Evolutionary conservation across 1,139 yeast species (phyloP), one percentile per base, ranked within the genome.

Genomic region (Citeromyces siamensis): DNA sequence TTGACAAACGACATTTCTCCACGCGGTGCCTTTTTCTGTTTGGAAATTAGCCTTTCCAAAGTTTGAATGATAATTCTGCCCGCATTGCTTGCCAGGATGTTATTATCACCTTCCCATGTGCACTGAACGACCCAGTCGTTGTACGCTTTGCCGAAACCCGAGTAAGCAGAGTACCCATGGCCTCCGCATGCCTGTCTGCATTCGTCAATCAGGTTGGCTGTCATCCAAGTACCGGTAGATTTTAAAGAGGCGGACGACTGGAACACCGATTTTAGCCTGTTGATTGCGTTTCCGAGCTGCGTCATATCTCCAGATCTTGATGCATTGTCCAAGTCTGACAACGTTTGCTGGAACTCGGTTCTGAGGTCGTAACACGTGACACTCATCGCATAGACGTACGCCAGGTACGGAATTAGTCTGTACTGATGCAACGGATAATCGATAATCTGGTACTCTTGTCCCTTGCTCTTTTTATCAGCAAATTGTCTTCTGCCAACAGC

Each of bases 71-170:
- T 70, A 39, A 82, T 76, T 59, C 81, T 73, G 46, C 95, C 96
- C 44, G 86, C 75, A 42, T 86, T 78, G 58, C 84, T 73, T 7
- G 86, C 84, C 48, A 86, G 66, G 37, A 86, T 79, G 52, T 79
- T 85, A 64, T 86, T 86, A 58, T 86, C 96, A 59, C 96, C 96
- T 64, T 86, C 96, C 96, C 96, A 86, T 19, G 95, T 86, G 60
- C 94, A 84, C 62, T 86, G 95, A 35, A 86, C 96, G 23, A 83
- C 94, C 86, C 95, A 88, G 57, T 86, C 96, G 44, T 74, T 71
- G 59, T 73, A 83, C 22, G 88, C 90, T 54, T 81, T 84, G 39
- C 94, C 95, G 53, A 86, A 83, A 3, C 90, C 95, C 46, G 83
- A 75, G 62, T 86, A 86, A 14, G 88, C 74, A 19, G 94, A 83